Conservation (phyloP, 2,329 filamentous ascomycete species). For the Corinectria fuckeliana region DNA sequence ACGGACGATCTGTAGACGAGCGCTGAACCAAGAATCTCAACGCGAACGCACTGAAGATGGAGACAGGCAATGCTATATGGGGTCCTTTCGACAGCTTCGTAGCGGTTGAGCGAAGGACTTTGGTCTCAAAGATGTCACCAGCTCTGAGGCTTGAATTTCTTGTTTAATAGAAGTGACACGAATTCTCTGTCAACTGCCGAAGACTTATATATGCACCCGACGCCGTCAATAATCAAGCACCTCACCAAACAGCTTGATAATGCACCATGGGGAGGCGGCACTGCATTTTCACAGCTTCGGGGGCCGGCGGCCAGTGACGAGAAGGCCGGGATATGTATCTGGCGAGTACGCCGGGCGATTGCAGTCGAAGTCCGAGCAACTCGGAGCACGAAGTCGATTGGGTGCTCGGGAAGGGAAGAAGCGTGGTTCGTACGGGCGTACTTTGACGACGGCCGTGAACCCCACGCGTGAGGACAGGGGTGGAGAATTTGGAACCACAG, state of each 20-base stretch:
- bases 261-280: neutral
- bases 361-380: neutral
- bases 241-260: neutral
- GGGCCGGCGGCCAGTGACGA: conserved; percentile 14
- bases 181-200: neutral
- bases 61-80: neutral
- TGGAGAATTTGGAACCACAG: neutral
- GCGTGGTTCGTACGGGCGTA: neutral
- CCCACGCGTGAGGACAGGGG: conserved; percentile 7
- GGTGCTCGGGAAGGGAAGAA: neutral
- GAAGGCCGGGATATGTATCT: neutral
- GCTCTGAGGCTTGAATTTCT: neutral
- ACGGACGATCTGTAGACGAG: neutral
- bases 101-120: neutral
- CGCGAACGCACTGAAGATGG: neutral
- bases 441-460: neutral
- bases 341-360: neutral
- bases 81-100: neutral
- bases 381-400: neutral
- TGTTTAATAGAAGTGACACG: neutral
- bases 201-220: neutral
- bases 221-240: neutral
- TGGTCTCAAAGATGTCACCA: neutral
- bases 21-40: neutral
- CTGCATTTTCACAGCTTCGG: conserved; percentile 7